Evolutionary conservation across 164 flowering plant species (phyloP).

Genomic region (Chimonanthus salicifolius): DNA sequence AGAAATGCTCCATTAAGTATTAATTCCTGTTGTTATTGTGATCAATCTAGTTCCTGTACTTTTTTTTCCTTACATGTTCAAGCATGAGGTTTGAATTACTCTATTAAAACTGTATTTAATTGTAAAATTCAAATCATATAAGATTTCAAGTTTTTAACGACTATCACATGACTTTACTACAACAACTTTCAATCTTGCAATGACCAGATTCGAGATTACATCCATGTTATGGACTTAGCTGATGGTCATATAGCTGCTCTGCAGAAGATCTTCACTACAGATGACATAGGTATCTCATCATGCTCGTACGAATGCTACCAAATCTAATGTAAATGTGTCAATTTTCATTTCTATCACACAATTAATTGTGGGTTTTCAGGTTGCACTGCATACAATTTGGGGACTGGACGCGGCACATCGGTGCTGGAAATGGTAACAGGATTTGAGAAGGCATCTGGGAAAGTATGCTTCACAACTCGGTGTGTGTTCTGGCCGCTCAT

Average conservation of each 20-base stretch:
- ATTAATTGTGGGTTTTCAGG: constrained; percentile 22
- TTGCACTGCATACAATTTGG: constrained; percentile 71
- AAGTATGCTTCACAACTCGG: constrained; percentile 27
- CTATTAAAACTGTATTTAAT: neutral
- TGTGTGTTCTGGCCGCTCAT: neutral
- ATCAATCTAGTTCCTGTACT: neutral
- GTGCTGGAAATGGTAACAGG: constrained; percentile 76
- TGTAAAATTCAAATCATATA: neutral
- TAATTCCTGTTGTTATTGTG: neutral
- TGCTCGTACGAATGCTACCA: neutral
- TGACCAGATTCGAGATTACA: constrained; percentile 69
- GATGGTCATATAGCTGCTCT: constrained; percentile 87
- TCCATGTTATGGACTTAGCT: constrained; percentile 86
- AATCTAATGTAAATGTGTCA: neutral
- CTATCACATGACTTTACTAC: neutral
- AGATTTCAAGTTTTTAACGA: too few species aligned
- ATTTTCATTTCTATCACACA: neutral
- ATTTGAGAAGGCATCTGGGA: constrained; percentile 75
- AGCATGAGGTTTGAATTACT: neutral
- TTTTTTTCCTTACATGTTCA: neutral
- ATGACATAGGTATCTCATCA: constrained; percentile 44
- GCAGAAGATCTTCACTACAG: constrained; percentile 44
- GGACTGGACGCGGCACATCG: constrained; percentile 68
- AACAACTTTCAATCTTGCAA: neutral
- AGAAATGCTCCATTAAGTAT: neutral